These are phyloP conservation scores for Kalmusia sp. DNA, from an alignment of 2,329 filamentous ascomycete genomes.

Conservation along the genomic window DNA sequence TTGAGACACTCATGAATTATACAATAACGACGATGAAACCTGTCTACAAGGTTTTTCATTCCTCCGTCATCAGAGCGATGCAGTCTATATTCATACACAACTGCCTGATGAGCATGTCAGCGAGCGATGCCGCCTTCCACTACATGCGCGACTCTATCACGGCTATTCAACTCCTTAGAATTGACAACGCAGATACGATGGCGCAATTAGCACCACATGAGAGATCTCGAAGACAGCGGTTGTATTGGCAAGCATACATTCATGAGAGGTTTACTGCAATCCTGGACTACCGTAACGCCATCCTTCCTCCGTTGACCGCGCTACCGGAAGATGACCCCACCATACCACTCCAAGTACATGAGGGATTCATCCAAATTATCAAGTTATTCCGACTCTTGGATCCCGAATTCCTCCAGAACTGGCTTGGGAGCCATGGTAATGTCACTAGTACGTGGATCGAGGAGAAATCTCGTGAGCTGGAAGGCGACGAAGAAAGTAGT, in stretches of 20 bases:
- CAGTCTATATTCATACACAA: conserved; percentile 63
- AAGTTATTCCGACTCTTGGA: conserved; percentile 55
- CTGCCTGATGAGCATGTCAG: conserved; percentile 57
- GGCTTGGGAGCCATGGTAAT: conserved; percentile 48
- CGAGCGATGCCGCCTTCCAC: conserved; percentile 57
- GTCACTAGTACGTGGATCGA: conserved; percentile 55
- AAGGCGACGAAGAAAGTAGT: conserved; percentile 46
- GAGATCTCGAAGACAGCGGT: conserved; percentile 53
- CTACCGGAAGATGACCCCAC: conserved; percentile 51
- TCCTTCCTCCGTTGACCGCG: conserved; percentile 47
- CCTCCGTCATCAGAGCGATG: conserved; percentile 56
- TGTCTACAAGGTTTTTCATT: conserved; percentile 47
- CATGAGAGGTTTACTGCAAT: conserved; percentile 65
- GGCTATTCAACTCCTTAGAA: conserved; percentile 46
- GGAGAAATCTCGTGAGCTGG: conserved; percentile 53
- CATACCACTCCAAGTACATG: conserved; percentile 49
- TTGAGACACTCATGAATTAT: conserved; percentile 42
- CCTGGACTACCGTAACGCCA: conserved; percentile 55
- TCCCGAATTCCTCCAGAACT: conserved; percentile 52
- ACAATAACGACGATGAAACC: conserved; percentile 48
- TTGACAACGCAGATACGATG: conserved; percentile 50
- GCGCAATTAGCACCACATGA: conserved; percentile 43
- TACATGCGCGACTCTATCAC: conserved; percentile 60
- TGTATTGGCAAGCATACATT: conserved; percentile 65
- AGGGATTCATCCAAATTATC: conserved; percentile 55